Evolutionary conservation across 2,329 filamentous ascomycete genomes (phyloP).

Genomic region (Thelonectria olida): DNA sequence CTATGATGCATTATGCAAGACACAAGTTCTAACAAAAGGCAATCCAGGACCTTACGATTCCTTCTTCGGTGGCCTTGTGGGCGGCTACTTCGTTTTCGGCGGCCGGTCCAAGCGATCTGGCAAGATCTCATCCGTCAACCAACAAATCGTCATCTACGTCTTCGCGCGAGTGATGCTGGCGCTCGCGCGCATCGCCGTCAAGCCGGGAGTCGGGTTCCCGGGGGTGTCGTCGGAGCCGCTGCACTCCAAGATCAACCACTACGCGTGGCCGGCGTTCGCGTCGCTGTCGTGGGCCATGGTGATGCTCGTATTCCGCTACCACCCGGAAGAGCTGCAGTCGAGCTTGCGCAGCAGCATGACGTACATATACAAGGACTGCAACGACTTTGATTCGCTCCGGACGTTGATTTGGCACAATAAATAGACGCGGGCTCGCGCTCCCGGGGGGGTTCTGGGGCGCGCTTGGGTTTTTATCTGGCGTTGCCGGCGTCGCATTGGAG

Average conservation of each 20-base stretch:
- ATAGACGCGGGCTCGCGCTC: slow-evolving; percentile 44
- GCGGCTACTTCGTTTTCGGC: slow-evolving; percentile 94
- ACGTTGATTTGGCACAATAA: slow-evolving; percentile 90
- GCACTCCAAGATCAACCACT: slow-evolving; percentile 65
- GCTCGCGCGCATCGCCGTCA: slow-evolving; percentile 83
- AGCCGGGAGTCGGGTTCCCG: slow-evolving; percentile 64
- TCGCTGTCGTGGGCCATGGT: slow-evolving; percentile 90
- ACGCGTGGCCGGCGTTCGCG: slow-evolving; percentile 94
- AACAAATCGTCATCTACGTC: slow-evolving; percentile 98
- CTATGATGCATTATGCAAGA: neutral
- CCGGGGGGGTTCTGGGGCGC: neutral
- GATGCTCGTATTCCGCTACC: slow-evolving; percentile 94
- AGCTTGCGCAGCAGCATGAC: slow-evolving; percentile 96
- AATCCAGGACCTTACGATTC: slow-evolving; percentile 75
- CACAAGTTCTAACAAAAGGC: neutral
- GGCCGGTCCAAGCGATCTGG: slow-evolving; percentile 68
- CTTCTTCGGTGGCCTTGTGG: slow-evolving; percentile 86
- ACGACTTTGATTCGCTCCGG: slow-evolving; percentile 86
- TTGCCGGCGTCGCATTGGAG: slow-evolving; percentile 27
- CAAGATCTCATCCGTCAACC: slow-evolving; percentile 81
- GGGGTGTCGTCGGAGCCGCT: slow-evolving; percentile 58
- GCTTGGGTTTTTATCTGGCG: slow-evolving; percentile 14
- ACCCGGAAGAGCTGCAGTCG: slow-evolving; percentile 90
- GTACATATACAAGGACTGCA: slow-evolving; percentile 92
- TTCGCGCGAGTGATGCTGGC: slow-evolving; percentile 91